Evolutionary conservation across 1,284 basidiomycete species (phyloP).

Genomic region (Erythrobasidium hasegawianum): DNA sequence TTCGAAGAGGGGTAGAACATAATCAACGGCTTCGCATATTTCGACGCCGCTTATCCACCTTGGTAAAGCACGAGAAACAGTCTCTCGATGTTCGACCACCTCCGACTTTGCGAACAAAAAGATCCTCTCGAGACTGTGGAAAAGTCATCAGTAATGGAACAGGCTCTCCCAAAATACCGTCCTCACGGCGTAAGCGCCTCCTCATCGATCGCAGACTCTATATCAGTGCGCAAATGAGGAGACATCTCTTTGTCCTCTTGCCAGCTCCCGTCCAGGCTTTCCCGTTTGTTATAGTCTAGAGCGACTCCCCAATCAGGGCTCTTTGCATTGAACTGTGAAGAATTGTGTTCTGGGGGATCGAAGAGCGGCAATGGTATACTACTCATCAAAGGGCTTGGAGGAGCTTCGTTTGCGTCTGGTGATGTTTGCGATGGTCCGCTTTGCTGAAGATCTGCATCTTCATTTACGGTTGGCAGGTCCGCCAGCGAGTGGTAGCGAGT

Average conservation of each 20-base stretch:
- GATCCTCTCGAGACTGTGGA: constrained; percentile 69
- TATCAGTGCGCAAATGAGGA: neutral
- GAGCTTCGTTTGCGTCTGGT: neutral
- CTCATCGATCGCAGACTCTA: constrained; percentile 23
- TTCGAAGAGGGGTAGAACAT: constrained; percentile 83
- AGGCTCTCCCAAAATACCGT: neutral
- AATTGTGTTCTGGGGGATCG: neutral
- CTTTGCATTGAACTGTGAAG: neutral
- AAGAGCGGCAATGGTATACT: constrained; percentile 15
- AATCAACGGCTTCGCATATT: constrained; percentile 86
- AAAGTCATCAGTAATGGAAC: neutral
- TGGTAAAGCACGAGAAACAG: constrained; percentile 75
- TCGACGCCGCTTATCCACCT: constrained; percentile 69
- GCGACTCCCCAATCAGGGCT: constrained; percentile 31
- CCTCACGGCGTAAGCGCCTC: constrained; percentile 20
- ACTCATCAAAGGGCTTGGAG: constrained; percentile 14
- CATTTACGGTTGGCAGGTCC: neutral
- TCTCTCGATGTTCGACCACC: constrained; percentile 75
- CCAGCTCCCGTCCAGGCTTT: constrained; percentile 3
- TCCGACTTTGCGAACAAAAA: constrained; percentile 87
- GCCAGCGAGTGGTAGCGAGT: neutral
- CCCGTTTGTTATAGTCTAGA: constrained; percentile 17
- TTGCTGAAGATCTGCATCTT: constrained; percentile 5
- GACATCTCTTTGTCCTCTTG: neutral
- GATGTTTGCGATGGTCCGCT: too few relatives aligned